Base-by-base conservation (phyloP, 768 basidiomycete genomes). In the Calocera cornea region DNA sequence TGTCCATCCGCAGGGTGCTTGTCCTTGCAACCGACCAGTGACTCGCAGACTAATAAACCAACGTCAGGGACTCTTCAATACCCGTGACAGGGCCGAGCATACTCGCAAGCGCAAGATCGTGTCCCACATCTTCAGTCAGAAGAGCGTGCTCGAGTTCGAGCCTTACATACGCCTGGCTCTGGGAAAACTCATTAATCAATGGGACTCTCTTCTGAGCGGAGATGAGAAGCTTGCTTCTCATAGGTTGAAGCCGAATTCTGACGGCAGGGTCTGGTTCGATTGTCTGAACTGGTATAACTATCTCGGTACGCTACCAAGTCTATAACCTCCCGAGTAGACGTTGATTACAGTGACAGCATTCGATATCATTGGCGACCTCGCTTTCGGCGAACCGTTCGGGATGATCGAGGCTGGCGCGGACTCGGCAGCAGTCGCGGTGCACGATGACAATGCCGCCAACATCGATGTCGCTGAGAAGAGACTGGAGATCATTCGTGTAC, bases 91-190 rank as follows among this genome's bases (percentile, higher is more conserved):
- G 34, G 73, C 77, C 5, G 89, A 92, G 67, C 92, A 95, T 74
- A 82, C 89, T 5, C 85, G 92, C 47, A 95, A 94, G 78, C 86
- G 92, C 78, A 95, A 95, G 78, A 90, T 97, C 69, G 84, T 95
- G 54, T 87, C 90, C 0, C 85, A 90, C 73, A 87, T 91, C 72
- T 90, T 90, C 77, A 87, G 87, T 0, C 87, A 89, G 74, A 93
- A 93, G 79, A 89, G 77, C 66, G 90, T 95, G 2, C 74, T 90
- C 68, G 89, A 91, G 71, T 95, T 95, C 69, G 91, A 94, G 75
- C 89, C 90, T 0, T 84, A 90, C 68, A 83, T 92, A 66, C 79
- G 83, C 2, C 72, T 79, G 0, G 85, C 89, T 71, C 82, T 92
- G 22, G 75, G 73, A 0, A 77, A 82, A 65, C 76, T 94, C 67